Conservation (phyloP, 1,284 basidiomycete species). For the Boletellus sp. region DNA sequence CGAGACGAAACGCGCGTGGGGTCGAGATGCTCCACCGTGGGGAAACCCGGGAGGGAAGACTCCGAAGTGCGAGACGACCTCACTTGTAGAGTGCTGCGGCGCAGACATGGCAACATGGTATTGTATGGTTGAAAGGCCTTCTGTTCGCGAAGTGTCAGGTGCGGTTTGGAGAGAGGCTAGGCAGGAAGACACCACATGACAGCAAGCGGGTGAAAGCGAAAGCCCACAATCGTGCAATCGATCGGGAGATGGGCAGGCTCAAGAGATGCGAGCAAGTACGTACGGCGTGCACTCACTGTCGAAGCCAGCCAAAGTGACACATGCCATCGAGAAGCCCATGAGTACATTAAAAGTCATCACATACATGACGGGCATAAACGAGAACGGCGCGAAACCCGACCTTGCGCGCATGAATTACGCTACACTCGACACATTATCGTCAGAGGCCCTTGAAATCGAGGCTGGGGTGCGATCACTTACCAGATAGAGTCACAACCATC, state of each 20-base stretch:
- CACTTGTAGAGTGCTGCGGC: not conserved
- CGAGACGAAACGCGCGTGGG: not conserved
- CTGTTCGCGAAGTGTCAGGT: not conserved
- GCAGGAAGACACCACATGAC: not conserved
- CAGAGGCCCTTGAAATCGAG: not conserved
- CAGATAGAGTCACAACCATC: not conserved
- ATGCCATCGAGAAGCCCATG: not conserved
- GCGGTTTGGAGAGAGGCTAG: not conserved
- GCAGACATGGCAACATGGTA: not conserved
- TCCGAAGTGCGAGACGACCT: not conserved
- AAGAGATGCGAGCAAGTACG: not conserved
- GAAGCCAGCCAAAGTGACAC: not conserved
- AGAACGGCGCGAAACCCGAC: not conserved
- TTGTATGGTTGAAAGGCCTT: not conserved
- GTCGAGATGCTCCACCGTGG: not conserved
- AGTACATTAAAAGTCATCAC: conserved; percentile 7
- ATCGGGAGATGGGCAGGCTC: too few species aligned
- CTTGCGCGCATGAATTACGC: not conserved
- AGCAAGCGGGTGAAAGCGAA: not conserved
- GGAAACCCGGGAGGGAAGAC: not conserved
- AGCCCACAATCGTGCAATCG: not conserved
- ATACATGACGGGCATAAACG: conserved; percentile 9
- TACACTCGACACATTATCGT: not conserved
- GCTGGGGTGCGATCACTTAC: too few species aligned
- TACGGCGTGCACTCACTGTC: not conserved